Evolutionary conservation across 2,329 filamentous ascomycete genomes (phyloP).

Genomic region (Exophiala dermatitidis): DNA sequence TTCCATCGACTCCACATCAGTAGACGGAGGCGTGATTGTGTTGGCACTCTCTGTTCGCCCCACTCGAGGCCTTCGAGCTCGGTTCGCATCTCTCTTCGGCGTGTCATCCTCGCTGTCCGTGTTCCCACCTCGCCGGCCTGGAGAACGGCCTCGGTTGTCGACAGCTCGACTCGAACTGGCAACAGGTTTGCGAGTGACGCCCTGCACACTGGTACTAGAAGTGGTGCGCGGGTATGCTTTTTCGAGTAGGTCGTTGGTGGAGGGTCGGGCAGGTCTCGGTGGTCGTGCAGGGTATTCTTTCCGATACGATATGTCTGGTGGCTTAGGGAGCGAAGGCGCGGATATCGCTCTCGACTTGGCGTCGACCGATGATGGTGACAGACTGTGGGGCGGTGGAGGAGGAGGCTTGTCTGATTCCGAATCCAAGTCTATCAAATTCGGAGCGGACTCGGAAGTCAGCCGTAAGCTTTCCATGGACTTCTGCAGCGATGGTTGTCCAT

Average conservation of each 20-base stretch:
- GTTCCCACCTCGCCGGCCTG: slow-evolving; percentile 21
- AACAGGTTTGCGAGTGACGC: slow-evolving; percentile 31
- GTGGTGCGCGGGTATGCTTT: slow-evolving; percentile 18
- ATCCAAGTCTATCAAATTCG: slow-evolving; percentile 20
- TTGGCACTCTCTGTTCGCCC: slow-evolving; percentile 33
- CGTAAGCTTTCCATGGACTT: slow-evolving; percentile 21
- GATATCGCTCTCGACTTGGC: slow-evolving; percentile 16
- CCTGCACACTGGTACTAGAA: slow-evolving; percentile 10
- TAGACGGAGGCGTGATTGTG: slow-evolving; percentile 42
- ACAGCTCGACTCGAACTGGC: slow-evolving; percentile 25
- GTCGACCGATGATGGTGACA: slow-evolving; percentile 1
- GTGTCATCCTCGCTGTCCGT: slow-evolving; percentile 34
- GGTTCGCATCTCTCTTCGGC: slow-evolving; percentile 13
- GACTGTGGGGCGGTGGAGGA: slow-evolving; percentile 15
- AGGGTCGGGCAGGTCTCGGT: slow-evolving; percentile 24
- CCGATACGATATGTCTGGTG: slow-evolving; percentile 39
- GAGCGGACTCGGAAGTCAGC: slow-evolving; percentile 11
- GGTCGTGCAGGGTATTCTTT: slow-evolving; percentile 44
- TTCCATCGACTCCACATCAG: slow-evolving; percentile 45
- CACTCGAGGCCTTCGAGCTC: slow-evolving; percentile 16
- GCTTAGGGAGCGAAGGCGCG: slow-evolving; percentile 16
- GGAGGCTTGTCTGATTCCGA: slow-evolving; percentile 19
- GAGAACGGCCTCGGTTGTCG: slow-evolving; percentile 16
- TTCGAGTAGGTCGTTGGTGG: slow-evolving; percentile 21
- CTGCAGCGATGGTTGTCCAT: slow-evolving; percentile 9